Evolutionary conservation across 768 basidiomycete species (phyloP).

Genomic region (Royoungia palumana): DNA sequence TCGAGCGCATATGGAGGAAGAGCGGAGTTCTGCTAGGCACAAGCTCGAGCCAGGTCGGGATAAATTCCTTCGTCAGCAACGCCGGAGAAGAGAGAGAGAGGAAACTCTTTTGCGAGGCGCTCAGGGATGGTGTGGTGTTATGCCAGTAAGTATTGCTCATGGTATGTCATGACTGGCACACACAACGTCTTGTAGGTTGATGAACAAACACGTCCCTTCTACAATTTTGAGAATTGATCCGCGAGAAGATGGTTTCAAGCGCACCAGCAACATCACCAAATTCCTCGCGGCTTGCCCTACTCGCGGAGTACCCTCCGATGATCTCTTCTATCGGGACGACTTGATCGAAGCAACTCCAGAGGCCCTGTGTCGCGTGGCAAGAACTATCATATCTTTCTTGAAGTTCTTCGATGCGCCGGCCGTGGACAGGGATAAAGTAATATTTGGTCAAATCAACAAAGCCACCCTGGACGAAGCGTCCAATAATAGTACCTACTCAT

Average conservation of each 20-base stretch:
- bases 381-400: constrained; percentile 67
- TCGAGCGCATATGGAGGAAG: constrained; percentile 77
- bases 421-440: constrained; percentile 44
- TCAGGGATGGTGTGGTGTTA: constrained; percentile 82
- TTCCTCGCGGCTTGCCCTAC: constrained; percentile 75
- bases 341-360: constrained; percentile 59
- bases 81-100: constrained; percentile 75
- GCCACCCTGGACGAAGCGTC: constrained; percentile 19
- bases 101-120: constrained; percentile 65
- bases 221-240: constrained; percentile 60
- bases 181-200: constrained; percentile 45
- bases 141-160: constrained; percentile 70
- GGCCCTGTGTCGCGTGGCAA: constrained; percentile 67
- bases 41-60: constrained; percentile 40
- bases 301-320: constrained; percentile 59
- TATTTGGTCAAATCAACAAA: constrained; percentile 40
- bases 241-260: constrained; percentile 62
- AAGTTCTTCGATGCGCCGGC: constrained; percentile 55
- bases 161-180: constrained; percentile 5
- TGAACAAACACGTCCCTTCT: constrained; percentile 72
- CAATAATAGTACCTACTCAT: constrained; percentile 38
- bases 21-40: constrained; percentile 44
- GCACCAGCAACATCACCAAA: constrained; percentile 69
- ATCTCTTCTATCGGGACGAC: constrained; percentile 67
- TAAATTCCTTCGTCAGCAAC: constrained; percentile 37